Percentiles rank a stretch among this genome's conserved stretches.
phyloP scores from a whole-genome alignment of 2,329 filamentous ascomycete genomes.

The Setomelanomma holmii region DNA sequence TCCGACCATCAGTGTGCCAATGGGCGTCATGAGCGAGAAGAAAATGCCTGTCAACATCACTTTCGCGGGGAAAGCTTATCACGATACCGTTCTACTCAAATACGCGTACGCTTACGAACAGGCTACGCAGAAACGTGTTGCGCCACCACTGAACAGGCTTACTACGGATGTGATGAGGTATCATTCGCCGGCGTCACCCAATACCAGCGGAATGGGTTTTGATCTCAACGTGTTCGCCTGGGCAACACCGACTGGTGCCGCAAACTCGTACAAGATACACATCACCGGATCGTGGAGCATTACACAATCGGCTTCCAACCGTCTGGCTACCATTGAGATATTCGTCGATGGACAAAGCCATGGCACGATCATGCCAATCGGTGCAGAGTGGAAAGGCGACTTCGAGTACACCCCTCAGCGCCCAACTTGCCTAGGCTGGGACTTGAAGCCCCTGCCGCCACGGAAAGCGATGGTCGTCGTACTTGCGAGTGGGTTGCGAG shows the following conservation, averaged over 20 bases:
- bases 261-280: background rate
- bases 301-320: background rate
- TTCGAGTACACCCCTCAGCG: slow-evolving; percentile 12
- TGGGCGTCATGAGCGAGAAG: slow-evolving; percentile 58
- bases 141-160: slow-evolving; percentile 17
- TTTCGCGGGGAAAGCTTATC: slow-evolving; percentile 59
- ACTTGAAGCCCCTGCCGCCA: slow-evolving; percentile 26
- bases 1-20: slow-evolving; percentile 61
- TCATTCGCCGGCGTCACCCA: background rate
- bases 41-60: slow-evolving; percentile 62
- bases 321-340: slow-evolving; percentile 11
- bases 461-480: slow-evolving; percentile 31
- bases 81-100: slow-evolving; percentile 48
- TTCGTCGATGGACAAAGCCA: slow-evolving; percentile 25
- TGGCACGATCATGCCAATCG: background rate
- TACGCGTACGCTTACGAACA: slow-evolving; percentile 33
- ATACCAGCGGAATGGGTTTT: background rate
- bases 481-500: slow-evolving; percentile 10
- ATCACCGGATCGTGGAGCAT: background rate
- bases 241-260: background rate
- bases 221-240: background rate
- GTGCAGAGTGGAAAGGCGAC: slow-evolving; percentile 12
- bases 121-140: slow-evolving; percentile 15
- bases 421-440: slow-evolving; percentile 28
- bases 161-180: slow-evolving; percentile 16